Conservation (phyloP, 2,329 filamentous ascomycete species). For the Ceratocystis albifundus region DNA sequence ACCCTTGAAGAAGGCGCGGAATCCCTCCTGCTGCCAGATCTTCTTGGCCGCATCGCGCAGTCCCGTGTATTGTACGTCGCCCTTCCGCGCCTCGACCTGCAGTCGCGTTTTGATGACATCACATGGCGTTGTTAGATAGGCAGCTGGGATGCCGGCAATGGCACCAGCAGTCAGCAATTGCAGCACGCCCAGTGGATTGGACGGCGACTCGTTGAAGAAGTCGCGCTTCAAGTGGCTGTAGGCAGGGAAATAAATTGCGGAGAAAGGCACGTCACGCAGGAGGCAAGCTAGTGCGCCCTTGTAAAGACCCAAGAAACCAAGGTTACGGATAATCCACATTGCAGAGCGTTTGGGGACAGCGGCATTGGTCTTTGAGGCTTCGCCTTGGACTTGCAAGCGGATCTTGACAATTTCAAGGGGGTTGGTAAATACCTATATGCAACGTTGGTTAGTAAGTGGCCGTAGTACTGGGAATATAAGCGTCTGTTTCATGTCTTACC, state of each 20-base stretch:
- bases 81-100: conserved; percentile 94
- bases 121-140: conserved; percentile 91
- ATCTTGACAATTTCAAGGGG: conserved; percentile 99
- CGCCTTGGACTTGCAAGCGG: conserved; percentile 90
- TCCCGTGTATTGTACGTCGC: conserved; percentile 76
- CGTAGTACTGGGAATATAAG: not conserved
- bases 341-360: conserved; percentile 71
- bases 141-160: conserved; percentile 82
- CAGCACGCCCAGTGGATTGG: conserved; percentile 77
- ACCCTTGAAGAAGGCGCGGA: conserved; percentile 96
- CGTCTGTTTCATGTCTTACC: conserved; percentile 45
- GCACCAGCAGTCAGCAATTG: conserved; percentile 91
- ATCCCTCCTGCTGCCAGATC: conserved; percentile 81
- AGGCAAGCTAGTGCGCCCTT: conserved; percentile 93
- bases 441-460: conserved; percentile 16
- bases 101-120: conserved; percentile 99
- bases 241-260: conserved; percentile 95
- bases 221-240: conserved; percentile 93
- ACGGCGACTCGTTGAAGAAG: conserved; percentile 77
- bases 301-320: conserved; percentile 89
- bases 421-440: conserved; percentile 80
- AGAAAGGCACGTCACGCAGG: conserved; percentile 93
- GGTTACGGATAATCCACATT: conserved; percentile 93
- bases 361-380: conserved; percentile 75
- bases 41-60: conserved; percentile 75